Base-by-base conservation (phyloP, 2,329 filamentous ascomycete genomes). In the Trichoderma endophyticum region DNA sequence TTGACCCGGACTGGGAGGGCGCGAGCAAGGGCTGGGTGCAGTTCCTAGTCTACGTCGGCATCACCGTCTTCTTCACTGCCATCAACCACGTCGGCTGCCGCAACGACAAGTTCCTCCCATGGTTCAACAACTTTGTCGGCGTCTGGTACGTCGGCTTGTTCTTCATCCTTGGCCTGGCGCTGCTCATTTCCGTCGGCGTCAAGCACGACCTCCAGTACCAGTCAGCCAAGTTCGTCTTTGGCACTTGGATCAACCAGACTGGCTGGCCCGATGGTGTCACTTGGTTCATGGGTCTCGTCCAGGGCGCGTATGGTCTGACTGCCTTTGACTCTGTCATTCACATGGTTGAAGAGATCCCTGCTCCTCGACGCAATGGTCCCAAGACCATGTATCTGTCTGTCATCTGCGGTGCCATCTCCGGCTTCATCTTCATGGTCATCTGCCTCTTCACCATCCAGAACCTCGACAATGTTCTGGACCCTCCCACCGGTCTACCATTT, bases 251-350 rank as follows among this genome's bases (percentile, higher is more conserved):
- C 73, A 82, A 82, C 77, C 73, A 76, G 69, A 82, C 80, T 1
- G 86, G 86, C n/a, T 89, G 87, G 87, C 77, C 80, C 1, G 82
- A 87, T 57, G 86, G 86, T 1, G 84, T 89, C 0, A 84, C 84
- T n/a, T 89, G 86, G 86, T 89, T 89, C 74, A 84, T 85, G 0
- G 87, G 87, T 4, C 83, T 89, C 1, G 82, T 89, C 0, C 87
- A 89, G 74, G 84, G 86, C 1, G 87, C 87, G 0, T 89, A 89
- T 70, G 87, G 76, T 2, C 78, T 88, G 18, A 88, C 86, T 0
- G 87, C 87, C 1, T 89, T 89, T 73, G 87, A 89, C 75, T 85
- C 87, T 0, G 87, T 87, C 39, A 87, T 89, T 48, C 87, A 89
- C 76, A 84, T 89, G 81, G 84, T 87, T 2, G 87, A 89, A 74